Evolutionary conservation across 805 yeast species (phyloP).

Genomic region (Candida gorgasii): DNA sequence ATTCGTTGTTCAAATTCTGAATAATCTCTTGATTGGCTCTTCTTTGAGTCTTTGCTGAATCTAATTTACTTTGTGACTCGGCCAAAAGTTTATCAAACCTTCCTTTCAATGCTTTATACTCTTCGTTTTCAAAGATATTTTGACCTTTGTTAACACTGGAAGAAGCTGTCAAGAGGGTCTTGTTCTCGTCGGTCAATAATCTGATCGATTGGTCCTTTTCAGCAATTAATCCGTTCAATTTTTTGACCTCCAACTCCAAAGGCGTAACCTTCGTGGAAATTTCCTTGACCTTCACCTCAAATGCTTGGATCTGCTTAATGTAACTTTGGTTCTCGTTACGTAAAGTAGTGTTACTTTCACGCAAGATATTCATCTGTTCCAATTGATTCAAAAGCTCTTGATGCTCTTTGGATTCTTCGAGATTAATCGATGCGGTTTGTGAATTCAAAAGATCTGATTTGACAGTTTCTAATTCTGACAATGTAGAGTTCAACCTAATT

Average conservation of each 20-base stretch:
- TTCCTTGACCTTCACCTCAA: conserved; percentile 41
- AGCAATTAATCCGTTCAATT: conserved; percentile 30
- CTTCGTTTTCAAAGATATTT: conserved; percentile 11
- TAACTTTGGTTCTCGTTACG: conserved; percentile 48
- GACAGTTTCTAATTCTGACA: conserved; percentile 51
- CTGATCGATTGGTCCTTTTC: conserved; percentile 52
- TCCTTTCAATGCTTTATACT: conserved; percentile 27
- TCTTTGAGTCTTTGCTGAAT: conserved; percentile 23
- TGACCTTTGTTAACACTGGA: conserved; percentile 25
- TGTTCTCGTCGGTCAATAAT: conserved; percentile 52
- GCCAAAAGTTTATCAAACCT: conserved; percentile 31
- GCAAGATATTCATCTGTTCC: conserved; percentile 59
- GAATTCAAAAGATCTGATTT: conserved; percentile 46
- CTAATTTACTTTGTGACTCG: conserved; percentile 27
- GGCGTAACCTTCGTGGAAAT: conserved; percentile 43
- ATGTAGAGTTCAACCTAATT: conserved; percentile 43
- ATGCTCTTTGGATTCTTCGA: conserved; percentile 43
- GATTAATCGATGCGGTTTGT: conserved; percentile 19
- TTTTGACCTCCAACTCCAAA: conserved; percentile 38
- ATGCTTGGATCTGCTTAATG: conserved; percentile 23
- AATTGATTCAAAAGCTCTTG: conserved; percentile 51
- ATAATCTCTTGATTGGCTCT: conserved; percentile 22
- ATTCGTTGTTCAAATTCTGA: conserved; percentile 23
- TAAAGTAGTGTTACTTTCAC: conserved; percentile 68
- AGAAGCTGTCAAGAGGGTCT: conserved; percentile 58